Conservation (phyloP, 1,284 basidiomycete genomes). For the Butyriboletus pseudospeciosus region DNA sequence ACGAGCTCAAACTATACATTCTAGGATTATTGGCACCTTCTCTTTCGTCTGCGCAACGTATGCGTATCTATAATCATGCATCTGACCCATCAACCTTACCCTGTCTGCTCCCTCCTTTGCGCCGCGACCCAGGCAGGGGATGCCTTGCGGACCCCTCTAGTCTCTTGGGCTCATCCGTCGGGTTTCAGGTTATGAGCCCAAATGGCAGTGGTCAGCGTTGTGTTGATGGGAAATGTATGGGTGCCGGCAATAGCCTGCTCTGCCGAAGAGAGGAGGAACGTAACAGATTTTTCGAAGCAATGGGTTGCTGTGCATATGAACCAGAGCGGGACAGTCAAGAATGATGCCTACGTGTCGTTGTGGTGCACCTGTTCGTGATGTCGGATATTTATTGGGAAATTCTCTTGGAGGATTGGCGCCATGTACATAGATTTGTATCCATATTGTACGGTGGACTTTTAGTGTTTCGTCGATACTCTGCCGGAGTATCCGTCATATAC, state of each 20-base stretch:
- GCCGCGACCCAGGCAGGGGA: conserved; percentile 11
- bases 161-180: conserved; percentile 18
- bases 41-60: conserved; percentile 53
- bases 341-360: not conserved
- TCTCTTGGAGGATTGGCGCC: not conserved
- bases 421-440: conserved; percentile 12
- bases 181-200: conserved; percentile 3
- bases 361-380: not conserved
- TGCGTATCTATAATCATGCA: conserved; percentile 55
- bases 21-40: conserved; percentile 56
- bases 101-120: conserved; percentile 37
- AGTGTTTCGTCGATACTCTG: not conserved
- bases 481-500: not conserved
- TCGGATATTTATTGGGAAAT: not conserved
- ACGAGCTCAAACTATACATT: conserved; percentile 56
- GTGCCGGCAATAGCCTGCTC: conserved; percentile 34
- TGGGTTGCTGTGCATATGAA: conserved; percentile 51
- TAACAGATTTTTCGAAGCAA: conserved; percentile 40
- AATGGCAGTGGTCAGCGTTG: conserved; percentile 23
- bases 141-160: conserved; percentile 37
- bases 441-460: conserved; percentile 1
- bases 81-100: conserved; percentile 54
- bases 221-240: conserved; percentile 35
- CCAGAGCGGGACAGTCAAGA: conserved; percentile 19
- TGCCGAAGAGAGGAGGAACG: conserved; percentile 43